Evolutionary conservation across 1,139 yeast species (phyloP), one percentile per base, ranked within the genome.

Genomic region (Yamadazyma friedrichii): DNA sequence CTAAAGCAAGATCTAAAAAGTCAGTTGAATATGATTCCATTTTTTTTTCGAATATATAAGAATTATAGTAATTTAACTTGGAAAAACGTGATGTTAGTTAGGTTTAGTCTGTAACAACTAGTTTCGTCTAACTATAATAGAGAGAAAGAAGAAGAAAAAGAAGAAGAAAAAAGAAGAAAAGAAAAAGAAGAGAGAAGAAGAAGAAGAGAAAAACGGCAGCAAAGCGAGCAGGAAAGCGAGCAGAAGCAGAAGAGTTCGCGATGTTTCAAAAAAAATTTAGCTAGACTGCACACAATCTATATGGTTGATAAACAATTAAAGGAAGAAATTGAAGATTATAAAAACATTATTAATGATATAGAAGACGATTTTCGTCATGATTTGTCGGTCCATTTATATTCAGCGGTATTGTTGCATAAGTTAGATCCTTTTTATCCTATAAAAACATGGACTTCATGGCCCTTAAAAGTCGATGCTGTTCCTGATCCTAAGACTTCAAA

Each of bases 1-100:
- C 86, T 50, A 89, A 71, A 22, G 98, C 96, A 51, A 82, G 76
- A 56, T 88, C 87, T 44, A 91, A 74, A 58, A 89, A 88, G 59
- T 77, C 73, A 45, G 80, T 69, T 61, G 84, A 84, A 62, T 78
- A 82, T 11, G 66, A 48, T 47, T 56, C 52, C 65, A 61, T 62
- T 20, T 20, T 20, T 20, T 20, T 20, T 8, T 6, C 8, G 8
- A 20, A 20, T 20, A 20, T 20, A 20, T 8, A 20, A 20, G 24
- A n/a, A n/a, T n/a, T n/a, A n/a, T 24, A 4, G 33, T 8, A 27
- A 26, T 8, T 6, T 20, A 20, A 20, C 24, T 8, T 20, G 24
- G 8, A 8, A 20, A 20, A n/a, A n/a, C n/a, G n/a, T n/a, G n/a
- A n/a, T n/a, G n/a, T n/a, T n/a, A n/a, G n/a, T n/a, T n/a, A n/a